A percentile compares a stretch with the other conserved stretches of the same genome.
These are phyloP conservation scores for Creolimax fragrantissima DNA, from an alignment of 78 protist species.

Conservation along the genomic window DNA sequence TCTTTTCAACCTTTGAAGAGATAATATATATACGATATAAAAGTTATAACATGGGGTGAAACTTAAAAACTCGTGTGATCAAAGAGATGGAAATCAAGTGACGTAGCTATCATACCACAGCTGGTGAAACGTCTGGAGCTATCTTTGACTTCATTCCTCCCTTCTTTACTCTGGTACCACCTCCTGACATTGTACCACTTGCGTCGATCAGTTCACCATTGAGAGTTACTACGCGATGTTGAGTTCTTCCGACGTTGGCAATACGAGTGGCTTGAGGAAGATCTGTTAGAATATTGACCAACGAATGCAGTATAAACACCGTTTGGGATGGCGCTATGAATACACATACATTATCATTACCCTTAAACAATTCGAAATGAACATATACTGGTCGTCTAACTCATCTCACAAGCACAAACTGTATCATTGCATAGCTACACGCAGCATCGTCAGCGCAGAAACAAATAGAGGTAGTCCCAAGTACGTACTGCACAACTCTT, in stretches of 20 bases:
- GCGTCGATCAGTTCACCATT: conserved; percentile 89
- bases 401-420: too few species aligned
- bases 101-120: too few species aligned
- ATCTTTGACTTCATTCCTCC: conserved; percentile 40
- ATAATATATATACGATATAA: neutral
- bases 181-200: conserved; percentile 97
- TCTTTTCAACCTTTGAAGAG: neutral
- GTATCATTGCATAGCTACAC: too few species aligned
- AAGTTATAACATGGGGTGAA: neutral
- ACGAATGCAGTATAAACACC: neutral
- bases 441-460: too few species aligned
- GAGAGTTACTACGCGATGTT: conserved; percentile 91
- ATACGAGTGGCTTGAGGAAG: conserved; percentile 53
- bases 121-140: neutral
- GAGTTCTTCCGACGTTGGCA: conserved; percentile 49
- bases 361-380: neutral
- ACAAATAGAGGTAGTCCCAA: too few species aligned
- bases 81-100: too few species aligned
- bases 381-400: too few species aligned
- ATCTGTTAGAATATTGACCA: neutral
- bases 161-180: conserved; percentile 65
- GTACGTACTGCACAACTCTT: too few species aligned
- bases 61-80: too few species aligned
- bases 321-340: too few species aligned
- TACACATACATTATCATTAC: neutral